These are phyloP conservation scores for Bruguiera sexangula DNA, from an alignment of 345 rosid genomes.

Conservation along the genomic window DNA sequence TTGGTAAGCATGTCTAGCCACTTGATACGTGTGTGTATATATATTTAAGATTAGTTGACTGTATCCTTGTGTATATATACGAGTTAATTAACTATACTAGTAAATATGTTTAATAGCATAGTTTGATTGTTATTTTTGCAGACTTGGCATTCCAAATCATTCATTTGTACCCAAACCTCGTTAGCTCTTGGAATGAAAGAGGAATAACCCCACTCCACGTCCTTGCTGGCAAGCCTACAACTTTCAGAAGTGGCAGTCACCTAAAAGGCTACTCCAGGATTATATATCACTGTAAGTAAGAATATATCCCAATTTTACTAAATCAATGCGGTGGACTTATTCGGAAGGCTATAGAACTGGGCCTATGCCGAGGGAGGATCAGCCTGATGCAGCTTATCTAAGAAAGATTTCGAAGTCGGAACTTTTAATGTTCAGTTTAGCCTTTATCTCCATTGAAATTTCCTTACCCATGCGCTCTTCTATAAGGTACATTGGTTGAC, in stretches of 20 bases:
- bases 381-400: background rate
- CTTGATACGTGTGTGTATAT: background rate
- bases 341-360: too few species aligned
- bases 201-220: conserved; percentile 45
- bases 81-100: too few species aligned
- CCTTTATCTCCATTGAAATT: too few species aligned
- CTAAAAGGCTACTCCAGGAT: conserved; percentile 14
- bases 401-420: too few species aligned
- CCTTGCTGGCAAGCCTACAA: conserved; percentile 39
- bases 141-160: conserved; percentile 55
- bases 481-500: conserved; percentile 41
- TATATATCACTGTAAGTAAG: conserved; percentile 38
- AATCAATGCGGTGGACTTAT: background rate
- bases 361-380: background rate
- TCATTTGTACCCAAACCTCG: conserved; percentile 15
- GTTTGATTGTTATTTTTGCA: conserved; percentile 4
- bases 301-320: background rate
- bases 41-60: background rate
- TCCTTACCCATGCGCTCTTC: too few species aligned
- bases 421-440: too few species aligned
- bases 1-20: conserved; percentile 10
- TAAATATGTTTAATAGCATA: background rate
- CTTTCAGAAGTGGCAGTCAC: conserved; percentile 41
- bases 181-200: conserved; percentile 18
- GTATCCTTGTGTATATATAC: too few species aligned